Evolutionary conservation across 2,329 filamentous ascomycete genomes (phyloP).

Genomic region (Aspergillus thermomutatus): DNA sequence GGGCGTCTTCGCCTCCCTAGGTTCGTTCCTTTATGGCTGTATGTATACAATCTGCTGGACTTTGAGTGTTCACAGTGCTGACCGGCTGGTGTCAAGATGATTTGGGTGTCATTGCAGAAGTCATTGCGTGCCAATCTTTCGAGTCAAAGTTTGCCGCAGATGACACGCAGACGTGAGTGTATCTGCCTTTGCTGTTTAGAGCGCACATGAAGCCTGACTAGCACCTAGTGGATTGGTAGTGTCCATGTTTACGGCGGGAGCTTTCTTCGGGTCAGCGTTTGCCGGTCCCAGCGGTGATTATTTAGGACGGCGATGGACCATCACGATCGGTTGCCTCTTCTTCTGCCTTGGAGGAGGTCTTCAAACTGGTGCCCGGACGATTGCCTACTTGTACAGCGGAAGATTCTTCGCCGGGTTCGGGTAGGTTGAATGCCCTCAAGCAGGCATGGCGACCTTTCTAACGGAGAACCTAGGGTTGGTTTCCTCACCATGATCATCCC

Average conservation of each 20-base stretch:
- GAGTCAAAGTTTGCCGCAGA: conserved; percentile 28
- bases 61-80: background rate
- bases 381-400: conserved; percentile 66
- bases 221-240: conserved; percentile 63
- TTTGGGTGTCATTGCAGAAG: conserved; percentile 59
- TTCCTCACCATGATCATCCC: conserved; percentile 64
- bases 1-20: conserved; percentile 57
- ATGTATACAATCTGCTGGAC: conserved; percentile 5
- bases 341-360: conserved; percentile 71
- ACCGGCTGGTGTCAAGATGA: conserved; percentile 39
- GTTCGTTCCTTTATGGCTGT: conserved; percentile 57
- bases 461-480: conserved; percentile 50
- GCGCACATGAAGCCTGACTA: background rate
- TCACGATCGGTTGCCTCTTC: conserved; percentile 65
- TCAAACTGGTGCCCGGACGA: conserved; percentile 63
- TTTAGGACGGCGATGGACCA: conserved; percentile 68
- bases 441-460: conserved; percentile 27
- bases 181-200: background rate
- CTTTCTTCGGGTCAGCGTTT: conserved; percentile 65
- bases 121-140: conserved; percentile 45
- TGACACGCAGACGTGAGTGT: conserved; percentile 30
- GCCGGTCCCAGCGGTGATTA: conserved; percentile 63
- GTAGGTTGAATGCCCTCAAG: conserved; percentile 21
- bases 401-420: conserved; percentile 61
- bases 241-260: conserved; percentile 72